A percentile compares a stretch with the other conserved stretches of the same genome.
These are phyloP conservation scores for Neonectria faginata DNA, from an alignment of 2,329 filamentous ascomycete genomes.

Conservation along the genomic window DNA sequence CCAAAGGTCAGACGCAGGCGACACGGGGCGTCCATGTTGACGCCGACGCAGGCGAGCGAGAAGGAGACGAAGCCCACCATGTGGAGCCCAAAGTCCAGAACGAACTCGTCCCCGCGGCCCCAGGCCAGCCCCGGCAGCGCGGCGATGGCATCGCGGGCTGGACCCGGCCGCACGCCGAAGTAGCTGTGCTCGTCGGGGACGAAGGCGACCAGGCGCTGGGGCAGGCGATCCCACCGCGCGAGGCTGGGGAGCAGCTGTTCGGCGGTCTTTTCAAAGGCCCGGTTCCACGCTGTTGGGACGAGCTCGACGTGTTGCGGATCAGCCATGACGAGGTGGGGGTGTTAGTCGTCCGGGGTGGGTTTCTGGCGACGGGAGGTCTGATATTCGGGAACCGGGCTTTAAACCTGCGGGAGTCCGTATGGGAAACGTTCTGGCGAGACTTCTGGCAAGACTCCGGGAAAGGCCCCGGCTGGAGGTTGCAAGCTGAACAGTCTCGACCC, in stretches of 20 bases:
- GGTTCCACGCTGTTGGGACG: conserved; percentile 26
- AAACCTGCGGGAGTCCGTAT: background rate
- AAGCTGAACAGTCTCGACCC: background rate
- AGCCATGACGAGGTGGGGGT: conserved; percentile 7
- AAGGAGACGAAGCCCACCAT: conserved; percentile 30
- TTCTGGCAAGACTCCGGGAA: background rate
- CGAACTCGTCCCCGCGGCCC: conserved; percentile 29
- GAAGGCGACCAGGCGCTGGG: conserved; percentile 28
- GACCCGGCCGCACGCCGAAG: conserved; percentile 23
- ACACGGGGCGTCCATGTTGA: conserved; percentile 51
- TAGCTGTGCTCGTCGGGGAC: conserved; percentile 17
- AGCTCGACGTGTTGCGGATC: conserved; percentile 9
- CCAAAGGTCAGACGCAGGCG: conserved; percentile 52
- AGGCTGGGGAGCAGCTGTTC: conserved; percentile 24
- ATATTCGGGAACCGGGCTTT: background rate
- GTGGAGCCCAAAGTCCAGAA: conserved; percentile 33
- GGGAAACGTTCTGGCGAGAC: background rate
- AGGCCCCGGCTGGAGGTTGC: background rate
- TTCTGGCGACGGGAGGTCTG: background rate
- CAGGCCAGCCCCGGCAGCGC: conserved; percentile 21
- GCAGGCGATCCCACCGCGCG: conserved; percentile 21
- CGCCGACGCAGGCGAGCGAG: conserved; percentile 16
- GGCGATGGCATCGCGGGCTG: conserved; percentile 15
- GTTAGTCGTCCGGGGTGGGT: background rate
- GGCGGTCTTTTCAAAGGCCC: conserved; percentile 24